Base-by-base conservation (phyloP, 176 grass and related monocot species). In the Juncus effusus region DNA sequence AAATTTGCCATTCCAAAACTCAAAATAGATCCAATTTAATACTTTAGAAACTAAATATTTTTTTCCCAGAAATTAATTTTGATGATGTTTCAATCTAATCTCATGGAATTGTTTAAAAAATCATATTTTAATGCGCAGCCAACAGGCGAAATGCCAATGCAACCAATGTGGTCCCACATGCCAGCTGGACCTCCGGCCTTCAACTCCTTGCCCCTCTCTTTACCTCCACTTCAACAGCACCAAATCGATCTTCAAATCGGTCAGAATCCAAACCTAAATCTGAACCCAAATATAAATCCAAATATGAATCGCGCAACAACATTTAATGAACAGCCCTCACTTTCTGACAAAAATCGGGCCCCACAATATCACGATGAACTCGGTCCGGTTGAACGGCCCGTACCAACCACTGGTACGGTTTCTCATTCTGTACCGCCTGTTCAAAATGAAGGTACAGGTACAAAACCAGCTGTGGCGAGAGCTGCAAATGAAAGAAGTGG, bases 151-250 rank as follows among this genome's bases (percentile, higher is more conserved):
- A 73, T 99, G 63, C 85, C 84, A 53, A 77, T 99, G 85, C 94
- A 99, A 87, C 75, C 85, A 51, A 80, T 86, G 70, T 99, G 94
- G 94, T 80, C 94, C 62, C 94, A 86, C 81, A 72, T 99, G 67
- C 83, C 88, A 89, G 68, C 68, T 28, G 68, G 68, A 59, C 54
- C 84, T 54, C 83, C 82, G 2, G 76, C 85, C 5, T 77, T 91
- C 13, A 87, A 93, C 76, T 74, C 88, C 69, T 74, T 85, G 63
- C 83, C 94, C 7, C 70, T 88, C 57, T 89, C 93, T 61, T 67
- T 97, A 10, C 35, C 50, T 38, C 81, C 83, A 15, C 72, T 89
- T 42, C 88, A 99, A 53, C 94, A 86, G 62, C 94, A 89, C 84
- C 94, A 82, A 47, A 55, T 84, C 11, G 93, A 92, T 65, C 39